phyloP scores from a whole-genome alignment of 352 stramenopile species.

The Globisporangium echinulatum region DNA sequence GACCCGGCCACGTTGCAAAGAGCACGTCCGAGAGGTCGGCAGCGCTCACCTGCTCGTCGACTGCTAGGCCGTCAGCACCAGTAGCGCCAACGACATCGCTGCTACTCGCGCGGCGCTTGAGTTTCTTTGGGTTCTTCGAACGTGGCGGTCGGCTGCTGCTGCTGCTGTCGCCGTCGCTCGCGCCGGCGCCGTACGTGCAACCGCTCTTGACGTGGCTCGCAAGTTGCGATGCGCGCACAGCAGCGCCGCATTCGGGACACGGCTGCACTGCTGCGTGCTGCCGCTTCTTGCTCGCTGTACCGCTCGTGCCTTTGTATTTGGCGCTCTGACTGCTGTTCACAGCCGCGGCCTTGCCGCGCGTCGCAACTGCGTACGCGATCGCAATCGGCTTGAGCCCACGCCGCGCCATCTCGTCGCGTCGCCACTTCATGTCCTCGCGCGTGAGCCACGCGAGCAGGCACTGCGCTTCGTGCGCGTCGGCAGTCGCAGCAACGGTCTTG shows the following conservation, averaged over 20 bases:
- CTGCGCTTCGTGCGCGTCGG: slow-evolving; percentile 49
- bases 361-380: slow-evolving; percentile 31
- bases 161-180: background rate
- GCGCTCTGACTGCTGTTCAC: slow-evolving; percentile 12
- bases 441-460: slow-evolving; percentile 58
- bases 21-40: slow-evolving; percentile 62
- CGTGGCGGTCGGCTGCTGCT: slow-evolving; percentile 11
- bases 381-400: slow-evolving; percentile 22
- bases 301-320: slow-evolving; percentile 13
- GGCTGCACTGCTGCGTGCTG: slow-evolving; percentile 29
- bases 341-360: slow-evolving; percentile 12
- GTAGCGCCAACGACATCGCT: background rate
- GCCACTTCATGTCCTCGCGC: slow-evolving; percentile 29
- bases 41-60: slow-evolving; percentile 18
- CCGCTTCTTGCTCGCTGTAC: slow-evolving; percentile 28
- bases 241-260: slow-evolving; percentile 64
- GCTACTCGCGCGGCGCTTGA: slow-evolving; percentile 27
- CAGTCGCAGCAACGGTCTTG: slow-evolving; percentile 33
- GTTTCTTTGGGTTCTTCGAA: slow-evolving; percentile 27
- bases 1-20: slow-evolving; percentile 76
- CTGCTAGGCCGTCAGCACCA: slow-evolving; percentile 10
- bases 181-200: slow-evolving; percentile 21
- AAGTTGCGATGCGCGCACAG: slow-evolving; percentile 55
- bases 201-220: slow-evolving; percentile 61
- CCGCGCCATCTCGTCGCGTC: slow-evolving; percentile 30